Conservation (phyloP, 345 rosid species). For the Eucalyptus erythrocorys region DNA sequence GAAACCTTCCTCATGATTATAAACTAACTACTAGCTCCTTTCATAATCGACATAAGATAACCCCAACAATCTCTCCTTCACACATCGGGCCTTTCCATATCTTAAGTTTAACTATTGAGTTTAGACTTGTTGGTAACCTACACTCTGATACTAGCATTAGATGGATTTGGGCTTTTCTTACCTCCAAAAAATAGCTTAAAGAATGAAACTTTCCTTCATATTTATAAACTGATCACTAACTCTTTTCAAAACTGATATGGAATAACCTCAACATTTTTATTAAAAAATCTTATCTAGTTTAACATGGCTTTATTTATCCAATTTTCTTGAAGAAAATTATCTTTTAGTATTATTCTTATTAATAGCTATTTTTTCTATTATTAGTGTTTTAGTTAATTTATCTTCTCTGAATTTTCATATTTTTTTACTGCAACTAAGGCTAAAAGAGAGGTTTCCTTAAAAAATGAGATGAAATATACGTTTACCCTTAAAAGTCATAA, state of each 20-base stretch:
- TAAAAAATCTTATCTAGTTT: neutral
- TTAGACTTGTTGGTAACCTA: neutral
- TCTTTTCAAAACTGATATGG: neutral
- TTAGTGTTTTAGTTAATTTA: no score
- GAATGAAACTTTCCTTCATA: no score
- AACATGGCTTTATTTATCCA: neutral
- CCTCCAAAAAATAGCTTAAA: neutral
- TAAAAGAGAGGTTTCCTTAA: neutral
- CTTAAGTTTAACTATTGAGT: neutral
- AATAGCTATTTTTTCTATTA: no score
- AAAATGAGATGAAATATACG: neutral
- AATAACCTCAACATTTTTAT: no score
- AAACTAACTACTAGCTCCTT: neutral
- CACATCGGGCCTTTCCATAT: fast-evolving
- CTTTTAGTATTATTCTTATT: neutral
- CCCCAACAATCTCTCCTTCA: neutral
- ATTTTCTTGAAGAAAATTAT: neutral
- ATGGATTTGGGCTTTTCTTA: neutral
- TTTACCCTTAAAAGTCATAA: neutral
- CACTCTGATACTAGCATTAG: neutral
- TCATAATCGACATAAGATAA: neutral
- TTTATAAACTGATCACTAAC: no score
- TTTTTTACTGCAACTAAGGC: neutral
- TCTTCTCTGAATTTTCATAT: neutral
- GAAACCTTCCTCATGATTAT: neutral